Evolutionary conservation across 2,329 filamentous ascomycete species (phyloP).

Genomic region (Teratosphaeria viscida): DNA sequence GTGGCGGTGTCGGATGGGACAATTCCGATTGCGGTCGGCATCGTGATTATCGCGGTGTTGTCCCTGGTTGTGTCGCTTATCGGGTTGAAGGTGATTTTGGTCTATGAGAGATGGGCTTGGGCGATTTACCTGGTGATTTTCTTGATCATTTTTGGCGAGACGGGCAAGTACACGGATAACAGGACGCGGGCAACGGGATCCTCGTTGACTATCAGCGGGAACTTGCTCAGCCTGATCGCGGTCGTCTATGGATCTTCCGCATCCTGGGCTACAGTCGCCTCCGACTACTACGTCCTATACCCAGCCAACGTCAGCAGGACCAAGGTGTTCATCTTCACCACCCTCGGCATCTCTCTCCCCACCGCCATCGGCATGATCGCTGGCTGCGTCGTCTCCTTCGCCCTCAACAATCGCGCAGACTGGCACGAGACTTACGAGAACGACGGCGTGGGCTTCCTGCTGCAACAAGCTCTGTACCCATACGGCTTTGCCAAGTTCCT

Average conservation of each 20-base stretch:
- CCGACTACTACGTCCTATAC: slow-evolving; percentile 36
- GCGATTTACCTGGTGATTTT: slow-evolving; percentile 37
- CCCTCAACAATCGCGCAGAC: slow-evolving; percentile 29
- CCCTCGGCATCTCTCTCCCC: slow-evolving; percentile 31
- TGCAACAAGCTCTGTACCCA: slow-evolving; percentile 37
- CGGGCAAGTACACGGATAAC: slow-evolving; percentile 34
- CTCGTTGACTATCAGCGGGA: slow-evolving; percentile 18
- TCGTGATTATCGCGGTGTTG: slow-evolving; percentile 33
- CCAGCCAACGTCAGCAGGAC: slow-evolving; percentile 28
- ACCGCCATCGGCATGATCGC: slow-evolving; percentile 36
- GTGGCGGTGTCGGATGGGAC: slow-evolving; percentile 33
- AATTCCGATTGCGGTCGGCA: slow-evolving; percentile 34
- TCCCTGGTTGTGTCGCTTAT: slow-evolving; percentile 29
- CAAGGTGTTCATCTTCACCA: slow-evolving; percentile 34
- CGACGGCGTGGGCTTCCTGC: slow-evolving; percentile 38
- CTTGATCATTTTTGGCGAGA: slow-evolving; percentile 38
- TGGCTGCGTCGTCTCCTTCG: slow-evolving; percentile 29
- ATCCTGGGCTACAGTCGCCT: slow-evolving; percentile 32
- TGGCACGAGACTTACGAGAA: slow-evolving; percentile 31
- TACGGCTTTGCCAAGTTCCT: slow-evolving; percentile 40
- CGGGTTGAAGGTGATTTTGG: slow-evolving; percentile 34
- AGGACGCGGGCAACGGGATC: slow-evolving; percentile 20
- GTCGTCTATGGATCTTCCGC: slow-evolving; percentile 31
- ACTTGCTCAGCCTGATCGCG: slow-evolving; percentile 21
- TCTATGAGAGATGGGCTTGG: slow-evolving; percentile 42